Conservation (phyloP, 1,284 basidiomycete genomes). For the Apiotrichum laibachii region DNA sequence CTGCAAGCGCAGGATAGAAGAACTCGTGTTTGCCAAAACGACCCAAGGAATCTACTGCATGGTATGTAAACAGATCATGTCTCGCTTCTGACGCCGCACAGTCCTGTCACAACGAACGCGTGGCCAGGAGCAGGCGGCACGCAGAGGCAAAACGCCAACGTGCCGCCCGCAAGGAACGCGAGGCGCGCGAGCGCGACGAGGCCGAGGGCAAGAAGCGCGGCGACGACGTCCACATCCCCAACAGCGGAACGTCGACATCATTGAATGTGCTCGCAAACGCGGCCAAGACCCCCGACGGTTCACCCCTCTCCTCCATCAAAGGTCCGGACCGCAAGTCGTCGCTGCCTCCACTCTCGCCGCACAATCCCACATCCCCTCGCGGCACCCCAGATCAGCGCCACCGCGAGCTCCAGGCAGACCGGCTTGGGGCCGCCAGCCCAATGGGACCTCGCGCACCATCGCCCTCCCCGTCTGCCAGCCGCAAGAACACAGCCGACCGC, state of each 20-base stretch:
- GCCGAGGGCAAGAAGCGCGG: constrained; percentile 15
- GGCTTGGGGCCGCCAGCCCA: constrained; percentile 4
- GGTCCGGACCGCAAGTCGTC: constrained; percentile 7
- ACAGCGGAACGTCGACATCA: constrained; percentile 16
- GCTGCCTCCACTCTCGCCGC: constrained; percentile 7
- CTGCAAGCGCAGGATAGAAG: constrained; percentile 91
- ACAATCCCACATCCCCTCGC: neutral
- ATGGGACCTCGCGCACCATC: neutral
- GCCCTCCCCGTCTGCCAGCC: constrained; percentile 4
- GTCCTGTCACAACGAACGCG: constrained; percentile 91
- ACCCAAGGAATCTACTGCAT: constrained; percentile 98
- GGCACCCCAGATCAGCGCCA: neutral
- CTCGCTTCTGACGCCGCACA: constrained; percentile 17
- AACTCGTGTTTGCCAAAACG: constrained; percentile 97
- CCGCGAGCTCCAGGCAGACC: constrained; percentile 4
- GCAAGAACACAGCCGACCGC: constrained; percentile 2
- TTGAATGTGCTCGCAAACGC: constrained; percentile 14
- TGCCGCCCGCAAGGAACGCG: constrained; percentile 44
- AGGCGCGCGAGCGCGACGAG: constrained; percentile 36
- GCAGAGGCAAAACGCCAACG: constrained; percentile 66
- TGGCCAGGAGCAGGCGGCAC: constrained; percentile 84
- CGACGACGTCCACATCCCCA: constrained; percentile 1
- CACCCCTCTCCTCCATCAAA: neutral
- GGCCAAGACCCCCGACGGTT: neutral
- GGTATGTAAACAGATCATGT: constrained; percentile 51